Conservation (phyloP, 1,284 basidiomycete species). For the Papiliotrema flavescens region DNA sequence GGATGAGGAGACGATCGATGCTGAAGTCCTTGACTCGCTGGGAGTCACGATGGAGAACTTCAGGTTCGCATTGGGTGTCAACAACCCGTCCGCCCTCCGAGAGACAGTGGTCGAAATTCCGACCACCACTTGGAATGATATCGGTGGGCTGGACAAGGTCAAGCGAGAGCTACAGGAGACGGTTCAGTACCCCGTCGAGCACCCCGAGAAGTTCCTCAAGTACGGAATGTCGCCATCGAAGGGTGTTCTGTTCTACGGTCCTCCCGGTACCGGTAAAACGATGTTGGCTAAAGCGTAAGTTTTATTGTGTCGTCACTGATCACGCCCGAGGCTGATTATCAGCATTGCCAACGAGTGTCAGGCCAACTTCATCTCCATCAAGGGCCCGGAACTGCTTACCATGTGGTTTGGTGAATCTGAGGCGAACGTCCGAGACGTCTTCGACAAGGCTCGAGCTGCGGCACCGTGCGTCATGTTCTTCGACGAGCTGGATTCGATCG, state of each 20-base stretch:
- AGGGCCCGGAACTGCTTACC: constrained; percentile 93
- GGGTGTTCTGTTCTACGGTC: constrained; percentile 96
- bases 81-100: constrained; percentile 93
- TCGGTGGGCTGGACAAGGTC: constrained; percentile 99
- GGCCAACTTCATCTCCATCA: constrained; percentile 64
- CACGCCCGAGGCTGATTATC: constrained; percentile 91
- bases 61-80: constrained; percentile 89
- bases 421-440: constrained; percentile 98
- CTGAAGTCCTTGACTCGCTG: constrained; percentile 91
- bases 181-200: constrained; percentile 98
- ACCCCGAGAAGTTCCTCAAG: constrained; percentile 99
- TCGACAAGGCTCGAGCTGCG: constrained; percentile 98
- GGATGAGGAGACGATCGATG: constrained; percentile 92
- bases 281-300: constrained; percentile 97
- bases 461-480: constrained; percentile 99
- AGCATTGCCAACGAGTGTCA: constrained; percentile 97
- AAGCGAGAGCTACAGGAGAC: constrained; percentile 99
- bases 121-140: constrained; percentile 96
- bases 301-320: constrained; percentile 41
- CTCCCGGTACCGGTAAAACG: constrained; percentile 98
- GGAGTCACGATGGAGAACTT: constrained; percentile 99
- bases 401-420: constrained; percentile 99
- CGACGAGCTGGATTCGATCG: constrained; percentile 98
- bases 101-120: constrained; percentile 96
- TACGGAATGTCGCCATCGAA: constrained; percentile 99